Evolutionary conservation across 2,329 filamentous ascomycete genomes (phyloP), one percentile per base, ranked within the genome.

Genomic region (Cordyceps cateniannulata): DNA sequence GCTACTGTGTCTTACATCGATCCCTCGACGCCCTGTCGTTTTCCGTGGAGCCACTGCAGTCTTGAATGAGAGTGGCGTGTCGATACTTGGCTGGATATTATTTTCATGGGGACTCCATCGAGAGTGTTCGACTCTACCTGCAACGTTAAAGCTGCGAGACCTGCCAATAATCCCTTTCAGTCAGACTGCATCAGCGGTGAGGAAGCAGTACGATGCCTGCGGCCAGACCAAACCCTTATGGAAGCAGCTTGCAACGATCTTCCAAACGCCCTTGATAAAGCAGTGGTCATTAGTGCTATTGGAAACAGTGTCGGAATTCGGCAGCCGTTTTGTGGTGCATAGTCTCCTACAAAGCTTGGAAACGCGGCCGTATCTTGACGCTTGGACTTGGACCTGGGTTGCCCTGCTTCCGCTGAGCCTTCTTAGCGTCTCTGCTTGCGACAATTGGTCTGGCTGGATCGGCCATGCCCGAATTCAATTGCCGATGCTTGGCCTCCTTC

Each of bases 351-450:
- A 48, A 32, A 4, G 47, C 20, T 27, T 61, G 25, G 59, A 61
- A n/a, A 45, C 5, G 4, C 10, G 84, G 73, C 82, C 56, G 79
- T 79, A 2, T 66, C 16, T 29, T 8, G 16, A 29, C 14, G 89
- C 4, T 66, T 45, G 38, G 56, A 45, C 35, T 25, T 59, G 47
- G 47, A n/a, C 84, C 6, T 66, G 76, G 24, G 78, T 79, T 1
- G 83, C 88, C 67, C 79, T 78, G 63, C 70, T 70, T 42, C 67
- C 74, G 0, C 76, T 90, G 45, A 64, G 76, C 1, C 61, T 79
- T 14, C 86, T 89, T 69, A 83, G 80, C 72, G 44, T 74, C 3
- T 67, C 87, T 10, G 82, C 27, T 16, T 51, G 56, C 14, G 47
- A 32, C 6, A 61, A 61, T 12, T 50, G 51, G 52, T 42, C 47